Evolutionary conservation across 179 eudicot species (phyloP), one percentile per base, ranked within the genome.

Genomic region (Spergularia azorica): DNA sequence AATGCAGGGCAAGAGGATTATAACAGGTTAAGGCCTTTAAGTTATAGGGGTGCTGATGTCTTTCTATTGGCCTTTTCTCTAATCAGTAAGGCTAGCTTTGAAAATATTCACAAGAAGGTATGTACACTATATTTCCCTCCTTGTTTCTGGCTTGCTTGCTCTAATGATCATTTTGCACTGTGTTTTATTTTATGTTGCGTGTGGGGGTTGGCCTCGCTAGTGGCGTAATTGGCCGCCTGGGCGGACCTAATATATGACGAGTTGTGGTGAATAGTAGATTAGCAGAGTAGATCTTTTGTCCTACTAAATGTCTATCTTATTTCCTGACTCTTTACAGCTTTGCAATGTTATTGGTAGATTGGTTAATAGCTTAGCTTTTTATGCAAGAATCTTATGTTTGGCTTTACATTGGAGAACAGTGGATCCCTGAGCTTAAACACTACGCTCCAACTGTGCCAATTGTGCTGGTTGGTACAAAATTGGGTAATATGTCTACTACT

Each of bases 31-130:
- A 76, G 87, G 65, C 87, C 87, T 41, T 74, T 84, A 69, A 84
- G 87, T 76, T 84, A 84, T 67, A 80, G 87, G 41, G 87, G 85
- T 21, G 85, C 87, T 9, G 87, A 84, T 76, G 87, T 84, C 48
- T 84, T 84, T 75, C 79, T 84, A 60, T 84, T 84, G 74, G 85
- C 87, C 48, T 84, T 84, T 79, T 84, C 87, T 76, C 84, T 84
- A 39, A 81, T 84, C 52, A 84, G 87, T 80, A 84, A 81, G 74
- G 84, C 87, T 67, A 84, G 87, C 68, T 84, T 81, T 52, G 87
- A 84, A 72, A 84, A 84, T 73, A 76, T 84, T 72, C 70, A 82
- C 64, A 84, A 84, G 79, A 84, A 84, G 77, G n/a, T n/a, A n/a
- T n/a, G 87, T 84, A 81, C 73, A 43, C 8, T 43, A 43, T 43